phyloP scores from a whole-genome alignment of 805 yeast genomes.

The Wickerhamiella dianesei region DNA sequence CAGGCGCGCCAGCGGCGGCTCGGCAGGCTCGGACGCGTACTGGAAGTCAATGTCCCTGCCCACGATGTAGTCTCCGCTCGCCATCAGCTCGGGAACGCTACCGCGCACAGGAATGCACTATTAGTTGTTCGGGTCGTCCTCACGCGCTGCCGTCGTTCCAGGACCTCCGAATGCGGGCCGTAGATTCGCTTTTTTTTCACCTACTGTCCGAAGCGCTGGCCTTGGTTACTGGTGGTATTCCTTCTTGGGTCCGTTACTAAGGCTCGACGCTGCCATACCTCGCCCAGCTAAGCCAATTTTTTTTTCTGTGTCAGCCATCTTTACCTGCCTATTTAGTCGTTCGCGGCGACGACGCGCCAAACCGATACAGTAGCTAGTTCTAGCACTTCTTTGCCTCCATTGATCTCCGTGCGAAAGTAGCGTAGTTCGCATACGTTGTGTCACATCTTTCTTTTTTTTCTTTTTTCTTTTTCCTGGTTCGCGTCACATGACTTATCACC shows the following conservation, averaged over 20 bases:
- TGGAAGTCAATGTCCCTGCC: constrained; percentile 18
- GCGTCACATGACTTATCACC: too few species aligned
- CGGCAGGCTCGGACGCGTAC: constrained; percentile 5
- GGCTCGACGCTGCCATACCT: neutral
- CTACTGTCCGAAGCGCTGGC: neutral
- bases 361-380: too few species aligned
- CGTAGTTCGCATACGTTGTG: too few species aligned
- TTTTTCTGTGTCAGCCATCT: neutral
- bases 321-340: too few species aligned
- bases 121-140: too few species aligned
- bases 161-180: neutral
- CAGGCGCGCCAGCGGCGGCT: constrained; percentile 2
- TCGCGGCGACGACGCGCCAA: too few species aligned
- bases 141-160: too few species aligned
- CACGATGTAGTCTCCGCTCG: constrained; percentile 18
- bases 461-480: too few species aligned
- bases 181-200: neutral
- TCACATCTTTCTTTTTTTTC: too few species aligned
- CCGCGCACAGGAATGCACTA: neutral
- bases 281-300: neutral
- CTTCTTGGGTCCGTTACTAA: neutral
- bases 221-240: neutral
- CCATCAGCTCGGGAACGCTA: constrained; percentile 8
- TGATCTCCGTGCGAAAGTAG: too few species aligned
- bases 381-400: too few species aligned